These are phyloP conservation scores for Geranium brycei DNA, from an alignment of 345 rosid species.

Conservation along the genomic window DNA sequence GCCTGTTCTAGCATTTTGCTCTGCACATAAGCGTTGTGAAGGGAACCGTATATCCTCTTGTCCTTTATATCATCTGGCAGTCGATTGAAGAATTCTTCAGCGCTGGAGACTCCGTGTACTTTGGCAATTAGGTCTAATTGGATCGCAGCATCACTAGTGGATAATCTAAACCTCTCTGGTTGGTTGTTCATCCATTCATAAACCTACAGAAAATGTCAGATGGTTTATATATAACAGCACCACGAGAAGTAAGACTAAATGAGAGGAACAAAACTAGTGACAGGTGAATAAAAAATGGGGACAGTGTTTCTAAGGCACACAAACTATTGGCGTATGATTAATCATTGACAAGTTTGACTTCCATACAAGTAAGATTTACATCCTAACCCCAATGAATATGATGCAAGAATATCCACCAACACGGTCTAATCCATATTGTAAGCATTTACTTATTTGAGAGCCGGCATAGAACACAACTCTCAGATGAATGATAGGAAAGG, in stretches of 20 bases:
- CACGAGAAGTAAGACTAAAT: background rate
- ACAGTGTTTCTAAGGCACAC: too few relatives aligned
- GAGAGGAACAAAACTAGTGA: too few relatives aligned
- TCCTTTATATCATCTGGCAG: conserved; percentile 57
- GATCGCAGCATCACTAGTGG: conserved; percentile 87
- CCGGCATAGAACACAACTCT: too few relatives aligned
- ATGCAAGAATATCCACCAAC: too few relatives aligned
- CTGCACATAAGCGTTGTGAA: conserved; percentile 65
- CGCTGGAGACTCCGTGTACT: conserved; percentile 63
- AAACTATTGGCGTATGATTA: too few relatives aligned
- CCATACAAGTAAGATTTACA: too few relatives aligned
- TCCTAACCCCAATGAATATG: too few relatives aligned
- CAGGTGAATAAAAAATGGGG: too few relatives aligned
- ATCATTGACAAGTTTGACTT: too few relatives aligned
- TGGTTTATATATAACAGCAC: background rate
- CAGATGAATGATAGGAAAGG: too few relatives aligned
- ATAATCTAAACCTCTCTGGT: conserved; percentile 53
- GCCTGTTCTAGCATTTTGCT: conserved; percentile 54
- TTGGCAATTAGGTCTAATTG: conserved; percentile 79
- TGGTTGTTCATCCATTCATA: conserved; percentile 87
- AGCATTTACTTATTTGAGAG: too few relatives aligned
- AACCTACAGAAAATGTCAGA: conserved; percentile 26
- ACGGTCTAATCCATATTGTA: too few relatives aligned
- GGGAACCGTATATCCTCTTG: conserved; percentile 71
- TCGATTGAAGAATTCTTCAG: conserved; percentile 47